Evolutionary conservation across 805 yeast genomes (phyloP).

Genomic region (Nakazawaea holstii): DNA sequence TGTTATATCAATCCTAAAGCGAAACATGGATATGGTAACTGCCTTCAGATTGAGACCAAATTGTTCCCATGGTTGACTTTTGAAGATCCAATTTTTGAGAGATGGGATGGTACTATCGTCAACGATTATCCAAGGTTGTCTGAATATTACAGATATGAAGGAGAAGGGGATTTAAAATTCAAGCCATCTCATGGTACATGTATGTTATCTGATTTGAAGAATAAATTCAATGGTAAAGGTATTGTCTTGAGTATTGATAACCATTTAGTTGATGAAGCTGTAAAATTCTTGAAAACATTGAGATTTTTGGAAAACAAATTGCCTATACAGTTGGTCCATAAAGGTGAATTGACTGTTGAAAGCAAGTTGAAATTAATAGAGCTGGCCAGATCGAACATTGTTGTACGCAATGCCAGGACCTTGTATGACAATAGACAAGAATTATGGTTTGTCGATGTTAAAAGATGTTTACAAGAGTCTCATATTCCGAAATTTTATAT

Average conservation of each 20-base stretch:
- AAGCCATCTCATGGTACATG: conserved; percentile 14
- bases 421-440: conserved; percentile 21
- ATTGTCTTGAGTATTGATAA: conserved; percentile 49
- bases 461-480: conserved; percentile 17
- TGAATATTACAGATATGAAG: conserved; percentile 14
- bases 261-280: conserved; percentile 38
- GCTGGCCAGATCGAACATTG: conserved; percentile 26
- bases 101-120: conserved; percentile 30
- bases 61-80: conserved; percentile 37
- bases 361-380: conserved; percentile 29
- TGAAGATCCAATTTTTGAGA: conserved; percentile 30
- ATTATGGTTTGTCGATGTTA: conserved; percentile 27
- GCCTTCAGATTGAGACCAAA: conserved; percentile 27
- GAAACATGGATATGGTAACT: neutral
- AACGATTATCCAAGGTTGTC: conserved; percentile 25
- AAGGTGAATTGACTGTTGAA: conserved; percentile 30
- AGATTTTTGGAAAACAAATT: conserved; percentile 42
- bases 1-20: conserved; percentile 3
- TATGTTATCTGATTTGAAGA: conserved; percentile 22
- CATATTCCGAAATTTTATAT: conserved; percentile 3
- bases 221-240: conserved; percentile 38
- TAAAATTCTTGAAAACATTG: conserved; percentile 41
- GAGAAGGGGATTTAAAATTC: conserved; percentile 4
- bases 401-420: conserved; percentile 12
- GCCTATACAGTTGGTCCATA: conserved; percentile 45